Percentiles rank a stretch among this genome's conserved stretches.
These are phyloP conservation scores for Globisporangium paroecandrum DNA, from an alignment of 352 stramenopile genomes.

Conservation along the genomic window DNA sequence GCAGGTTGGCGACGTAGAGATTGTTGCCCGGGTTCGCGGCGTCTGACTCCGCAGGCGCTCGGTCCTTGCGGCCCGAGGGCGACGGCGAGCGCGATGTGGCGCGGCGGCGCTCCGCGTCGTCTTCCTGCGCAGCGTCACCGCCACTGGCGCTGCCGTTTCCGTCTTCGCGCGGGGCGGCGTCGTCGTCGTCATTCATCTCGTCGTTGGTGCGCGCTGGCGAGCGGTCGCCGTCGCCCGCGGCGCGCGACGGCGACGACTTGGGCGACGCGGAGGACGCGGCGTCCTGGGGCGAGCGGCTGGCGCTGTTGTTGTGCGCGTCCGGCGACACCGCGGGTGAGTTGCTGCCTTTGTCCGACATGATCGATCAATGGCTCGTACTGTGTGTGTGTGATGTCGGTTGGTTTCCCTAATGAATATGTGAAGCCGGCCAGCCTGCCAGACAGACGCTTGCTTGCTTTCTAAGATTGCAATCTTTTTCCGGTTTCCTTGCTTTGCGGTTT, in stretches of 20 bases:
- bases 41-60: constrained; percentile 15
- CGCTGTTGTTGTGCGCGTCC: constrained; percentile 14
- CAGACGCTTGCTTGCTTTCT: not conserved
- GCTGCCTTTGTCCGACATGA: constrained; percentile 28
- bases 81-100: constrained; percentile 43
- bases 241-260: constrained; percentile 2
- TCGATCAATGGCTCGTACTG: not conserved
- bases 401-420: constrained; percentile 2
- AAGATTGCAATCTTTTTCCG: constrained; percentile 11
- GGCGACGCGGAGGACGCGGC: constrained; percentile 9
- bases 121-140: not conserved
- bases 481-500: not conserved
- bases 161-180: no score
- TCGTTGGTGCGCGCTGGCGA: not conserved
- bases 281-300: constrained; percentile 15
- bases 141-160: no score
- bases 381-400: not conserved
- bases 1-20: constrained; percentile 75
- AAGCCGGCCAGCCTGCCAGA: not conserved
- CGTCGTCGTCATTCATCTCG: not conserved
- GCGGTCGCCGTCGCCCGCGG: not conserved
- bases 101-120: constrained; percentile 12
- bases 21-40: constrained; percentile 72
- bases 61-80: constrained; percentile 16
- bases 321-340: constrained; percentile 24